Percentiles rank a stretch among this genome's conserved stretches.
These are phyloP conservation scores for Emericellopsis terricola DNA, from an alignment of 495 filamentous ascomycete genomes.

Conservation along the genomic window DNA sequence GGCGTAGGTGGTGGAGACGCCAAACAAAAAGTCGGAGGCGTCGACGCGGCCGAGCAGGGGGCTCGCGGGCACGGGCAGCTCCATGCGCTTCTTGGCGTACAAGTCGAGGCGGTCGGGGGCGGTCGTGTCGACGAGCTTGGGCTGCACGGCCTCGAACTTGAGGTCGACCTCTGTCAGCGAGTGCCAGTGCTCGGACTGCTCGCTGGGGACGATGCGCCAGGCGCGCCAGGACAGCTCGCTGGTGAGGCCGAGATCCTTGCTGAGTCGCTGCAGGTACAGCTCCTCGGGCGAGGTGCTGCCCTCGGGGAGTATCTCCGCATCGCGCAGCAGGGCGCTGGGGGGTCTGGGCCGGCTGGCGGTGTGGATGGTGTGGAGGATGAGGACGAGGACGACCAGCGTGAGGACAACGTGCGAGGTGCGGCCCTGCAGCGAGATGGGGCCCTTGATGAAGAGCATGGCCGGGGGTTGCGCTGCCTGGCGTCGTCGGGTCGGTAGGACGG, in stretches of 20 bases:
- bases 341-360: constrained; percentile 3
- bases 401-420: constrained; percentile 1
- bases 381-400: constrained; percentile 5
- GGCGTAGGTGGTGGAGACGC: constrained; percentile 35
- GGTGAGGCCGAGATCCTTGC: constrained; percentile 7
- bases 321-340: constrained; percentile 5
- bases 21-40: constrained; percentile 38
- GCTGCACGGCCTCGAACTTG: constrained; percentile 6
- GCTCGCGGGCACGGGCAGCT: constrained; percentile 6
- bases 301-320: background rate
- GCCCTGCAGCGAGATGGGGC: background rate
- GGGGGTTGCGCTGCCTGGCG: no score
- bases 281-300: constrained; percentile 5
- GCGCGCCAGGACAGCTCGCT: constrained; percentile 7
- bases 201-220: background rate
- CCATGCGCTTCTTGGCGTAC: constrained; percentile 2
- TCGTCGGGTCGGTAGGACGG: no score
- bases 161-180: constrained; percentile 4
- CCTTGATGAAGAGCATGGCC: constrained; percentile 1
- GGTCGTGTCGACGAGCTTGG: constrained; percentile 5
- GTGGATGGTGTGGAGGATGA: constrained; percentile 6
- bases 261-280: constrained; percentile 6
- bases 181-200: background rate
- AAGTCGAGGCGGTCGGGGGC: constrained; percentile 5
- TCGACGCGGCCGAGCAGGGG: constrained; percentile 12